Base-by-base conservation (phyloP, 768 basidiomycete species). In the Calocybe indica region DNA sequence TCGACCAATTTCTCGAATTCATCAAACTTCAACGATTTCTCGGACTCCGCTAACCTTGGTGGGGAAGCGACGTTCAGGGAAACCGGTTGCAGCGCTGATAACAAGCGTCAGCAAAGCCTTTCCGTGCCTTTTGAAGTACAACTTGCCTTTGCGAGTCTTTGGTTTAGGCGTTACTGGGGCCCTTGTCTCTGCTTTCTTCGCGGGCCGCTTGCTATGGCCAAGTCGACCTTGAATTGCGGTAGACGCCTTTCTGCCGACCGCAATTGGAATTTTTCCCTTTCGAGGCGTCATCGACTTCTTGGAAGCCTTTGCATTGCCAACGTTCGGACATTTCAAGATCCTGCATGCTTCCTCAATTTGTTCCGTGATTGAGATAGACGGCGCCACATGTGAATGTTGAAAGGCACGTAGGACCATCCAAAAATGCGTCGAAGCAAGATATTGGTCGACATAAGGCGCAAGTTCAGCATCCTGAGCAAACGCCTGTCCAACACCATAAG, bases 321-420 rank as follows among this genome's bases (percentile, higher is more conserved):
- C 39, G 1, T 79, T 51, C 35, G 74, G 55, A 12, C 62, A 45
- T 38, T 65, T 71, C 36, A 88, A 70, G 29, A 78, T 59, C 32
- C 52, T 61, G 52, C 75, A 80, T 0, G 80, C 85, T 10, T 74
- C 65, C 8, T 76, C 78, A 1, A 78, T 68, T 41, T 82, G 79
- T n/a, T 65, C 57, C 6, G 74, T 63, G 56, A 0, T 62, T 47
- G 46, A 66, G 70, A 58, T 79, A 74, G 15, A 75, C 63, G 1
- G 63, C 50, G 46, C 76, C 70, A 61, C 66, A 5, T 66, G 42
- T 10, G 42, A 10, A 12, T 33, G 69, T 10, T 79, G 76, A 62
- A 92, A 88, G 13, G 79, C 74, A 56, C 88, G 82, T 13, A 93
- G 65, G 0, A 83, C 80, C 39, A 80, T 65, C 82, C 84, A 87